These are phyloP conservation scores for Botrytis fragariae DNA, from an alignment of 2,329 filamentous ascomycete species.

Conservation along the genomic window DNA sequence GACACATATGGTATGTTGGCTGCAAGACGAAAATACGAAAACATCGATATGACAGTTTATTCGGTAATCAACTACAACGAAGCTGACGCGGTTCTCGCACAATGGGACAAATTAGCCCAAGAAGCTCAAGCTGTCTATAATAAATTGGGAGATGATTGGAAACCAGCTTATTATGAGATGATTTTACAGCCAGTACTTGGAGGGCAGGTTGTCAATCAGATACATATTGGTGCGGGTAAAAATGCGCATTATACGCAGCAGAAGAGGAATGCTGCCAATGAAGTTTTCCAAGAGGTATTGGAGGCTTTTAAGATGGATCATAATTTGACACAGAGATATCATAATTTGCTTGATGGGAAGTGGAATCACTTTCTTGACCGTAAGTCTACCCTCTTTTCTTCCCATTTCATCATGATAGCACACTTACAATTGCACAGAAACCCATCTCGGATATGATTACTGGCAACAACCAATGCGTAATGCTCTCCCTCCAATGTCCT, in stretches of 20 bases:
- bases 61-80: constrained; percentile 64
- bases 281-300: constrained; percentile 51
- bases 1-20: constrained; percentile 56
- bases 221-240: constrained; percentile 49
- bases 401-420: neutral
- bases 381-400: constrained; percentile 30
- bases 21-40: constrained; percentile 60
- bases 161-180: constrained; percentile 61
- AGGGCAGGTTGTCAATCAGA: constrained; percentile 54
- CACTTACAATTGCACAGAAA: constrained; percentile 43
- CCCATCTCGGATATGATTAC: constrained; percentile 50
- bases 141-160: constrained; percentile 47
- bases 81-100: constrained; percentile 54
- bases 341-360: constrained; percentile 58
- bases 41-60: constrained; percentile 57
- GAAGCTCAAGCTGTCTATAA: constrained; percentile 57
- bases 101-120: constrained; percentile 53
- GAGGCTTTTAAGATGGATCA: constrained; percentile 56
- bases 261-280: constrained; percentile 56
- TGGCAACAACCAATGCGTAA: constrained; percentile 74
- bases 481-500: constrained; percentile 58
- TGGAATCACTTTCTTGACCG: constrained; percentile 62
- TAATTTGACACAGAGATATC: constrained; percentile 55
- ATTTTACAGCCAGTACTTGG: constrained; percentile 59
- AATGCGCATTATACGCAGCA: constrained; percentile 57